Conservation (phyloP, 73 alveolate species). For the Blepharisma japonicum region DNA sequence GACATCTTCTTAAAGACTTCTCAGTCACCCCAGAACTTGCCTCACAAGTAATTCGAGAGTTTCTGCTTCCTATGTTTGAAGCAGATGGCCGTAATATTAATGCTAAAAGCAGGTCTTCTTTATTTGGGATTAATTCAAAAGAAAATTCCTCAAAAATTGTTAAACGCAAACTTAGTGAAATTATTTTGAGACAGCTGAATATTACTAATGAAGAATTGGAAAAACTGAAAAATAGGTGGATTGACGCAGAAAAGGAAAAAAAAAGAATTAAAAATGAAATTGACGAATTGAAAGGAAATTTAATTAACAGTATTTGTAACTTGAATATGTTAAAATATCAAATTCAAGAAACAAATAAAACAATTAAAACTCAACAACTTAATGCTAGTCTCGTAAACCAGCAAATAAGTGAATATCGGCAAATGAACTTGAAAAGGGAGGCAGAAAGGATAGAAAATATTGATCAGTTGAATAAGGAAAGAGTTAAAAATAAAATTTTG, state of each 20-base stretch:
- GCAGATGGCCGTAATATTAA: slow-evolving; percentile 26
- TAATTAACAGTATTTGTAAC: neutral
- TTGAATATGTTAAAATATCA: no score
- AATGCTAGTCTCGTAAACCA: neutral
- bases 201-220: neutral
- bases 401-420: neutral
- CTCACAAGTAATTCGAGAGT: slow-evolving; percentile 47
- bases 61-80: slow-evolving; percentile 61
- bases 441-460: neutral
- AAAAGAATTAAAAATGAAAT: neutral
- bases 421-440: neutral
- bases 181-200: neutral
- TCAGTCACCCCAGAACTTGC: slow-evolving; percentile 37
- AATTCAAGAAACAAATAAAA: no score
- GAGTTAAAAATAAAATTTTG: neutral
- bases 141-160: slow-evolving; percentile 38
- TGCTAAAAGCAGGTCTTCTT: neutral
- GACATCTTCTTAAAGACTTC: neutral
- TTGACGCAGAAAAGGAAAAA: neutral
- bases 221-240: neutral
- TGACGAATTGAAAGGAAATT: neutral
- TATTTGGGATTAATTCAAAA: neutral
- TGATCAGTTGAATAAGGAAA: neutral
- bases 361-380: neutral
- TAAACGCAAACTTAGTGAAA: slow-evolving; percentile 42